Evolutionary conservation across 2,329 filamentous ascomycete species (phyloP).

Genomic region (Lachnellula occidentalis): DNA sequence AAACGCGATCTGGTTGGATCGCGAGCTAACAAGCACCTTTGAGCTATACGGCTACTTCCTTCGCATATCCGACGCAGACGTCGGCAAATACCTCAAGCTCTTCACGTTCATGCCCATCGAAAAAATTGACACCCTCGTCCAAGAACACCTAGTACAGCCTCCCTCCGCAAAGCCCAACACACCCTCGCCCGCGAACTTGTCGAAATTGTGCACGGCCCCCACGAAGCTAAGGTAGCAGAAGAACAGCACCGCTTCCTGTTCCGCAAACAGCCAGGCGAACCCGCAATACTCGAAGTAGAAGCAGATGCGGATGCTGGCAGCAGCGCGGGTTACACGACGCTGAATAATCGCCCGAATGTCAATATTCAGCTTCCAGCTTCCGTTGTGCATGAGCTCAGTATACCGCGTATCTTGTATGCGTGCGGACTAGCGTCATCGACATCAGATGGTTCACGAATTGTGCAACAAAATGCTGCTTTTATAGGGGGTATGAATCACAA

Average conservation of each 20-base stretch:
- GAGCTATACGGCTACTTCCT: slow-evolving; percentile 91
- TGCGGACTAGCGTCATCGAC: slow-evolving; percentile 52
- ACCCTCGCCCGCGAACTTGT: slow-evolving; percentile 76
- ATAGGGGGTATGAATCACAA: slow-evolving; percentile 49
- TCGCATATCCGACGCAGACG: slow-evolving; percentile 71
- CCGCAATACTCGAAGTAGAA: not conserved
- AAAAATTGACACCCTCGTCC: slow-evolving; percentile 64
- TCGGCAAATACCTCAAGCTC: slow-evolving; percentile 76
- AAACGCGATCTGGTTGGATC: slow-evolving; percentile 90
- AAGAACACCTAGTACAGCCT: slow-evolving; percentile 59
- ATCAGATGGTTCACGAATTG: slow-evolving; percentile 54
- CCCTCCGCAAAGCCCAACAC: slow-evolving; percentile 75
- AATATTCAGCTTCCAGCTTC: slow-evolving; percentile 55
- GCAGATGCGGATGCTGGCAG: slow-evolving; percentile 4
- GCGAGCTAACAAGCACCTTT: slow-evolving; percentile 71
- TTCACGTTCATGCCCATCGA: slow-evolving; percentile 80
- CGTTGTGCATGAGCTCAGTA: slow-evolving; percentile 48
- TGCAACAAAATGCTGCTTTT: slow-evolving; percentile 51
- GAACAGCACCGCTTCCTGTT: slow-evolving; percentile 38
- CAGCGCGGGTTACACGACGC: slow-evolving; percentile 15
- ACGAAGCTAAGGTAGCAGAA: slow-evolving; percentile 59
- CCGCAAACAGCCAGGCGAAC: slow-evolving; percentile 5
- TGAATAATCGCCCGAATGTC: slow-evolving; percentile 45
- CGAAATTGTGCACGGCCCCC: slow-evolving; percentile 67
- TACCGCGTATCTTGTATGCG: slow-evolving; percentile 54